phyloP scores from a whole-genome alignment of 208 protist genomes.

The Naegleria lovaniensis region DNA sequence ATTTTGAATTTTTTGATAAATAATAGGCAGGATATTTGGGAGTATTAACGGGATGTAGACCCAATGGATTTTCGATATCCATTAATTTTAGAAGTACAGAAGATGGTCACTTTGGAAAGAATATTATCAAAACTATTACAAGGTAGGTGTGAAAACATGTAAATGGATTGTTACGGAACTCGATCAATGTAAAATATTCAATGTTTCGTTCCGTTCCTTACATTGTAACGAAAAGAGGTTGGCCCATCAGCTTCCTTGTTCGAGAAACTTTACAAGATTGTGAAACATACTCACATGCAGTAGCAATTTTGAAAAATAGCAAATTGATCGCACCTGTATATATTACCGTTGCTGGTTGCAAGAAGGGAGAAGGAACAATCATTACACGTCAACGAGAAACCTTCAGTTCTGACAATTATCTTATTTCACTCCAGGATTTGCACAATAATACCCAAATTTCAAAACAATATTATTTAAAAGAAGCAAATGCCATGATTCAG shows the following conservation, averaged over 20 bases:
- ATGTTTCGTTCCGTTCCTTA: too few species aligned
- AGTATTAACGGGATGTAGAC: neutral
- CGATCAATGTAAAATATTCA: too few species aligned
- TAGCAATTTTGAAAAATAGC: neutral
- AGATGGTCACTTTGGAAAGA: neutral
- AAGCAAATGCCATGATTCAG: neutral
- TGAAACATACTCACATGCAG: neutral
- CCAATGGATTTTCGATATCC: neutral
- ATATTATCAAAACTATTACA: neutral
- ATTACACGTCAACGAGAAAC: neutral
- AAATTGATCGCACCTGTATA: neutral
- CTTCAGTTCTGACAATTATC: neutral
- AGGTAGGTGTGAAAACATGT: too few species aligned
- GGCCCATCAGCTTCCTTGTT: neutral
- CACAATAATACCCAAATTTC: neutral
- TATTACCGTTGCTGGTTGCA: neutral
- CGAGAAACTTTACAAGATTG: neutral
- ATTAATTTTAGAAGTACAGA: conserved; percentile 10
- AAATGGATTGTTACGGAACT: too few species aligned
- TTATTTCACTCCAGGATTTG: neutral
- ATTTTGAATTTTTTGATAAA: too few species aligned
- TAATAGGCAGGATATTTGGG: neutral
- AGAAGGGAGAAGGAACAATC: neutral
- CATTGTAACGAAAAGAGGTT: neutral
- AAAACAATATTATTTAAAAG: neutral